Base-by-base conservation (phyloP, 2,329 filamentous ascomycete species). In the Aspergillus pseudotamarii region DNA sequence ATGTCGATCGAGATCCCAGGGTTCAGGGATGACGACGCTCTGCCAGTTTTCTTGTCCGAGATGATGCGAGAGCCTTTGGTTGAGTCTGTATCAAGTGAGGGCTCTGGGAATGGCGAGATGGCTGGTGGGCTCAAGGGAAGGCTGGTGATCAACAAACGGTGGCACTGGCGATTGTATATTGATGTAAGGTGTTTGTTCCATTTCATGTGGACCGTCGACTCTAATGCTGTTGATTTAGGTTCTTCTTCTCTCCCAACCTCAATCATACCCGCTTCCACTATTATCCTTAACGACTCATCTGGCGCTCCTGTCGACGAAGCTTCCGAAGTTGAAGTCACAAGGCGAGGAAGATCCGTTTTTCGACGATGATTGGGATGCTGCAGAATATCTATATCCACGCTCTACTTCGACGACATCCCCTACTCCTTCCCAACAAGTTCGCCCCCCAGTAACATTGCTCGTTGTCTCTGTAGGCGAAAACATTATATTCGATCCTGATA, bases 341-440 rank as follows among this genome's bases (percentile, higher is more conserved):
- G 87, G 88, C 62, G 94, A 98, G 79, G 95, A 99, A 81, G 95
- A 99, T 71, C 95, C 95, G 14, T 89, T 97, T 75, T 99, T 99
- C 79, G 91, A 97, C 81, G 95, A 99, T 80, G 95, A 99, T 81
- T 99, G 95, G 95, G 92, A 91, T 67, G 91, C 91, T 19, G 89
- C 93, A 1, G 85, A 88, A 21, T 89, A 88, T 62, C 82, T 99
- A 34, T 99, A 96, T 80, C 86, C 89, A 1, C 85, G 84, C 41
- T 59, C 68, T 30, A 61, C 61, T 30, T 51, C 62, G 28, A 72
- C 70, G 38, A 68, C 67, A 21, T 65, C 69, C n/a, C 58, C 64
- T 4, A 46, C 63, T 4, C 66, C 71, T 26, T 69, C 74, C 21
- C 67, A 74, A 46, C 70, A 75, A 53, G 75, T 83, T 36, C 86